Evolutionary conservation across 1,284 basidiomycete species (phyloP).

Genomic region (Marasmius fiardii): DNA sequence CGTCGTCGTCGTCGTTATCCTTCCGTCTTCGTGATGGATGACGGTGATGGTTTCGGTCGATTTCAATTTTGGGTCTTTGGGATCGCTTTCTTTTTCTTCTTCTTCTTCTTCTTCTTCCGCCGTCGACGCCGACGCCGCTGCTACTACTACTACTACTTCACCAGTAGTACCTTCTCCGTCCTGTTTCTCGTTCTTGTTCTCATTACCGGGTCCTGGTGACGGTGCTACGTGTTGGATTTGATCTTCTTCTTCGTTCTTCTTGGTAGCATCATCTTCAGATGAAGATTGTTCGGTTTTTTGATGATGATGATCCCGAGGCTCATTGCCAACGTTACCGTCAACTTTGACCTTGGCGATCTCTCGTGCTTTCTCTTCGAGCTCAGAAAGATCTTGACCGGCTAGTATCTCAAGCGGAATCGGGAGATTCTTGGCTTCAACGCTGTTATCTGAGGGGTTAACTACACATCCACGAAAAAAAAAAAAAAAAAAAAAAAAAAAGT

Average conservation of each 20-base stretch:
- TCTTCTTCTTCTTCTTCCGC: neutral
- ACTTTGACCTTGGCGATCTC: conserved; percentile 17
- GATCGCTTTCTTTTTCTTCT: neutral
- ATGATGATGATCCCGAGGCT: neutral
- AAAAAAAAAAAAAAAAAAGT: no score
- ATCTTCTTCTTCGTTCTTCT: neutral
- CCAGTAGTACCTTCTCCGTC: neutral
- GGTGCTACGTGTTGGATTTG: no score
- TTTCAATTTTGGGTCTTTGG: neutral
- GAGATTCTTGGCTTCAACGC: conserved; percentile 20
- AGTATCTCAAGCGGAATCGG: conserved; percentile 30
- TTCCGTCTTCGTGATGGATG: no score
- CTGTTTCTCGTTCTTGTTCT: neutral
- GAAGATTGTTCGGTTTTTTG: neutral
- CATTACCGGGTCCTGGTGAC: no score
- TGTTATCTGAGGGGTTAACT: conserved; percentile 17
- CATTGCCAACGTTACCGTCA: neutral
- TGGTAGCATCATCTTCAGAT: neutral
- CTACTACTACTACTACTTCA: neutral
- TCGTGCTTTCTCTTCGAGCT: conserved; percentile 24
- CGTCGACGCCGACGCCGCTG: neutral
- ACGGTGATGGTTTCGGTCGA: no score
- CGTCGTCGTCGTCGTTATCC: no score
- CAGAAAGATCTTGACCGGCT: conserved; percentile 33
- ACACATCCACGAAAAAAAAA: no score